Evolutionary conservation across 305 asterid species (phyloP), one percentile per base, ranked within the genome.

Genomic region (Nicotiana rustica): DNA sequence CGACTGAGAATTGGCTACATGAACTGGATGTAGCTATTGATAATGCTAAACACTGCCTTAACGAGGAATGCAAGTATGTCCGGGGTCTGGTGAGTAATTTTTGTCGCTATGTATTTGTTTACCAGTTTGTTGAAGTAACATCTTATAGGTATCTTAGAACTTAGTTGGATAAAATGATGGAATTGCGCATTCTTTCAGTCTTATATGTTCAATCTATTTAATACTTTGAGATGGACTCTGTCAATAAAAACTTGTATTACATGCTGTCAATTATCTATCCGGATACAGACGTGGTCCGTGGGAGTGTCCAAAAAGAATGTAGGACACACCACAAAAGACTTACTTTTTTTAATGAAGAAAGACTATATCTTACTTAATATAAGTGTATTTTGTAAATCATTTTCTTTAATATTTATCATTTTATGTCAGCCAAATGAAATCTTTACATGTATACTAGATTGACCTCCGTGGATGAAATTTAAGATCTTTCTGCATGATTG

Each of bases 51-150:
- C 93, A 92, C 86, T 93, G 93, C 86, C 91, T 94, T 44, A 7
- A 75, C 47, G 97, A 92, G 83, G 98, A 96, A 85, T 95, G 98
- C 91, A 92, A 87, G 85, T 92, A 95, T 80, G 99, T 95, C 86
- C 81, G 93, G 89, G 98, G 99, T 65, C 88, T 96, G 98, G 99
- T 96, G 81, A 94, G 97, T 89, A 70, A 62, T 82, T 73, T 36
- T 79, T 64, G 70, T 59, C 67, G 65, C 73, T 65, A 57, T 68
- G 77, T 59, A 49, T 84, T 80, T 64, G 36, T 31, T 12, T 12
- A 29, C 29, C 4, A 75, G 49, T 76, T 62, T 59, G 33, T 71
- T 70, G 35, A 7, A 69, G 31, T 71, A 67, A 77, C n/a, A 38
- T 77, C 13, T 76, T 52, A 83, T 21, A 41, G 78, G 14, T 41